A percentile compares a stretch with the other conserved stretches of the same genome.
Evolutionary conservation across 345 rosid species (phyloP).

Genomic region (Diplotaxis tenuifolia): DNA sequence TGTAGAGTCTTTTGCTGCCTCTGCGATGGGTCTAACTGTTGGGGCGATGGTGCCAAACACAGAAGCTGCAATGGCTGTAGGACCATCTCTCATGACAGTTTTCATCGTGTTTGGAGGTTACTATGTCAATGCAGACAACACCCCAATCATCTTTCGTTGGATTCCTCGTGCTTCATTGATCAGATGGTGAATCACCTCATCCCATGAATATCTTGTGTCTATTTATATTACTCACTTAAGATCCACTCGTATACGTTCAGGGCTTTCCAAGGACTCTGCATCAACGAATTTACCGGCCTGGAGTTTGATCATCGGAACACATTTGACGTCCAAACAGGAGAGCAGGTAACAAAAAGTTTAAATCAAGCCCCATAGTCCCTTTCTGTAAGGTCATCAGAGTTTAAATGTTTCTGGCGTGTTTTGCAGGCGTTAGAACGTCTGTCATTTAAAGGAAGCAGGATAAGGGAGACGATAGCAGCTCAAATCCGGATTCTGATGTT

Average conservation of each 20-base stretch:
- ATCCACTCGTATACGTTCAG: slow-evolving; percentile 44
- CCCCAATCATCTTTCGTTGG: slow-evolving; percentile 91
- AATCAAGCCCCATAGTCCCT: background rate
- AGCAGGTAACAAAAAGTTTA: slow-evolving; percentile 62
- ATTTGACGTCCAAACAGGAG: slow-evolving; percentile 86
- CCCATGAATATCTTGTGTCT: background rate
- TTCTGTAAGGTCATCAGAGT: background rate
- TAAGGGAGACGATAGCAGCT: slow-evolving; percentile 67
- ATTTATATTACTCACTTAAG: background rate
- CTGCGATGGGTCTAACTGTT: slow-evolving; percentile 98
- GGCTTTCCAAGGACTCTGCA: slow-evolving; percentile 97
- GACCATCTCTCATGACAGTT: slow-evolving; percentile 98
- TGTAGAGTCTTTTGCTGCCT: slow-evolving; percentile 92
- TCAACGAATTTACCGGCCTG: slow-evolving; percentile 89
- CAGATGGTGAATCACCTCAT: slow-evolving; percentile 59
- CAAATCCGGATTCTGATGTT: slow-evolving; percentile 77
- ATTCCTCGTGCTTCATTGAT: slow-evolving; percentile 85
- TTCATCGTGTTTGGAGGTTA: slow-evolving; percentile 93
- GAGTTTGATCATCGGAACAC: slow-evolving; percentile 75
- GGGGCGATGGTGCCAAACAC: slow-evolving; percentile 97
- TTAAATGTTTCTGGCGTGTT: background rate
- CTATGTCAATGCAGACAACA: slow-evolving; percentile 81
- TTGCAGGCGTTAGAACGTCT: slow-evolving; percentile 82
- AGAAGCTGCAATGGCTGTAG: slow-evolving; percentile 99
- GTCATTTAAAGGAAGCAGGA: slow-evolving; percentile 65